Base-by-base conservation (phyloP, 345 rosid species). In the Eucalyptus guilfoylei region DNA sequence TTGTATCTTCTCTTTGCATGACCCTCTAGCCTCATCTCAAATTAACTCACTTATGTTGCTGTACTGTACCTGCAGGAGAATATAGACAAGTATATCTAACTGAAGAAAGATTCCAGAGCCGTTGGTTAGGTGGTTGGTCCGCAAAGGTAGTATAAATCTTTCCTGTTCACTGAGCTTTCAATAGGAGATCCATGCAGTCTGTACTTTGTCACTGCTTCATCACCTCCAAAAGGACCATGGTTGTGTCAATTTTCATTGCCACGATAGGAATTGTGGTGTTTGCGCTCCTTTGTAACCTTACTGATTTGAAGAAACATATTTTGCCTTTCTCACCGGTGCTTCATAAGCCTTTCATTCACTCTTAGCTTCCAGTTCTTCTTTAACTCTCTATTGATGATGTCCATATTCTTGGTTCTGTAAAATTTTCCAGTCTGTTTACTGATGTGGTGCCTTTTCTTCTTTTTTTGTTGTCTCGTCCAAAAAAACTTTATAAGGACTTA, bases 61-160 rank as follows among this genome's bases (percentile, higher is more conserved):
- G 85, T 40, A 40, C 47, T 76, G 47, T 40, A 40, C 47, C 26
- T 86, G 88, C 92, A 89, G 93, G 55, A 87, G 90, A 58, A 88
- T 87, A 88, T 87, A 76, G 49, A 49, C 50, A 32, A 81, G 80
- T 32, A 28, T 87, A 48, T 90, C 44, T 42, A 54, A 85, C 76
- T 87, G 64, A 87, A 30, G 88, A 90, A 62, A 89, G 90, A 89
- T 92, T 89, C 86, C 88, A 85, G 86, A 91, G 94, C 89, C 89
- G 92, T 86, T 91, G 93, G 93, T 89, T 93, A 24, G 93, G 94
- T 87, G 92, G 93, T 88, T 92, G 93, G 94, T 52, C 88, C 12
- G 88, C 67, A 9, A 87, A 92, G 93, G 94, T 93, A 76, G 28
- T 76, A 76, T 76, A 40, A 76, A 40, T 76, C 26, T 76, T 55